Conservation (phyloP, 176 grass and related monocot genomes). For the Oryza glaberrima region DNA sequence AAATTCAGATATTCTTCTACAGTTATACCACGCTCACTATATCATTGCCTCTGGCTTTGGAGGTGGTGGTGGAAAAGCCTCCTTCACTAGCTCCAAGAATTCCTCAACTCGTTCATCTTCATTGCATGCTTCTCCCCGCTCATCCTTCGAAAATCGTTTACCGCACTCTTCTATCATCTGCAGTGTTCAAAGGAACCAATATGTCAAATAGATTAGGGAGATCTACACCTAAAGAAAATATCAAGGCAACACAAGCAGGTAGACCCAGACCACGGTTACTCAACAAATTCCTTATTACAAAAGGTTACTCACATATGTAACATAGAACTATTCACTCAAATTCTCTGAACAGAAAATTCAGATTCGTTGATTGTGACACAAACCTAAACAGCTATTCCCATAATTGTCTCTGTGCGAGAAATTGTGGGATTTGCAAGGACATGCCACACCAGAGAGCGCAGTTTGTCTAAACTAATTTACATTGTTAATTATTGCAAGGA, state of each 20-base stretch:
- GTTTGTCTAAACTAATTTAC: background rate
- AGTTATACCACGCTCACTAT: background rate
- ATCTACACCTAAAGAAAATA: background rate
- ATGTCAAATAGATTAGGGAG: background rate
- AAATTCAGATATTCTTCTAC: background rate
- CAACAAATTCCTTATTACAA: background rate
- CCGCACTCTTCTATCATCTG: conserved; percentile 61
- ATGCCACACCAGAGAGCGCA: no score
- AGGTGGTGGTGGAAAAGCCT: conserved; percentile 50
- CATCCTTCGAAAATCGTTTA: conserved; percentile 40
- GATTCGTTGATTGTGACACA: background rate
- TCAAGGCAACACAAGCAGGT: background rate
- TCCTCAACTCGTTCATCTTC: conserved; percentile 38
- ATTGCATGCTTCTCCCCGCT: background rate
- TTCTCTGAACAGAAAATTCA: no score
- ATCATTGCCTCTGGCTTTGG: conserved; percentile 29
- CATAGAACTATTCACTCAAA: no score
- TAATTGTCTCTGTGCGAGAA: background rate
- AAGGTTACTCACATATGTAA: background rate
- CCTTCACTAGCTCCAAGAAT: conserved; percentile 49
- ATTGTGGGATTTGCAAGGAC: background rate
- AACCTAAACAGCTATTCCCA: background rate
- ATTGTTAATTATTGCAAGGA: background rate
- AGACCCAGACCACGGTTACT: background rate
- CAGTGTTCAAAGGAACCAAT: background rate